Conservation (phyloP, 331 rosid genomes). For the Rhamnella rubrinervis region DNA sequence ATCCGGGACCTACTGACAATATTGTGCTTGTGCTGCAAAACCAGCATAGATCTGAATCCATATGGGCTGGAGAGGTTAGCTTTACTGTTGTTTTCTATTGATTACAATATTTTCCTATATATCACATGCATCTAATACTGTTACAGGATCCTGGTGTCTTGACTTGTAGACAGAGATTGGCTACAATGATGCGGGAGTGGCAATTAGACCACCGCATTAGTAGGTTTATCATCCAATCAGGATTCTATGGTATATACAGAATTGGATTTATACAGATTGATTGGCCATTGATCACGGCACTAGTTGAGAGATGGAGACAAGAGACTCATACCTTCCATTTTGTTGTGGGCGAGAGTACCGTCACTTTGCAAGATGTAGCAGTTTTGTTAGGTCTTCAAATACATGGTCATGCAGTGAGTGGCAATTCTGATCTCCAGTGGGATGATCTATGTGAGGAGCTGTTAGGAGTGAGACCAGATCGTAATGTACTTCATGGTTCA, state of each 20-base stretch:
- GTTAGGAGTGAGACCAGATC: slow-evolving; percentile 23
- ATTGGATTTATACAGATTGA: slow-evolving; percentile 31
- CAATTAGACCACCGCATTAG: slow-evolving; percentile 21
- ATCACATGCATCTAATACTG: background rate
- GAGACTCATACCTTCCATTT: slow-evolving; percentile 32
- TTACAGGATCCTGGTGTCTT: slow-evolving; percentile 26
- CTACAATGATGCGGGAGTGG: slow-evolving; percentile 30
- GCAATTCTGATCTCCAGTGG: slow-evolving; percentile 25
- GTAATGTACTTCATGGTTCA: slow-evolving; percentile 18
- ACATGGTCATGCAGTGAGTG: slow-evolving; percentile 22
- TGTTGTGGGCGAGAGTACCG: slow-evolving; percentile 21
- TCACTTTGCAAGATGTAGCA: slow-evolving; percentile 30
- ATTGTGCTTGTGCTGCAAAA: slow-evolving; percentile 25
- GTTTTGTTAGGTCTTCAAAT: slow-evolving; percentile 16
- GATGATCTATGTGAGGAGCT: slow-evolving; percentile 25
- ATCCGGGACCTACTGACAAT: slow-evolving; percentile 26
- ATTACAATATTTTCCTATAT: background rate
- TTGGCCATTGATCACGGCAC: slow-evolving; percentile 31
- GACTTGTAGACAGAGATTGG: slow-evolving; percentile 29
- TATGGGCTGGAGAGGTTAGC: slow-evolving; percentile 28
- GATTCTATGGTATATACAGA: slow-evolving; percentile 18
- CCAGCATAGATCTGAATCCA: slow-evolving; percentile 23
- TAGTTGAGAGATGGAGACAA: slow-evolving; percentile 29
- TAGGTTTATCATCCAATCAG: slow-evolving; percentile 24
- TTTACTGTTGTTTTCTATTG: background rate